phyloP scores from a whole-genome alignment of 2,329 filamentous ascomycete genomes.

The Aspergillus carbonarius region DNA sequence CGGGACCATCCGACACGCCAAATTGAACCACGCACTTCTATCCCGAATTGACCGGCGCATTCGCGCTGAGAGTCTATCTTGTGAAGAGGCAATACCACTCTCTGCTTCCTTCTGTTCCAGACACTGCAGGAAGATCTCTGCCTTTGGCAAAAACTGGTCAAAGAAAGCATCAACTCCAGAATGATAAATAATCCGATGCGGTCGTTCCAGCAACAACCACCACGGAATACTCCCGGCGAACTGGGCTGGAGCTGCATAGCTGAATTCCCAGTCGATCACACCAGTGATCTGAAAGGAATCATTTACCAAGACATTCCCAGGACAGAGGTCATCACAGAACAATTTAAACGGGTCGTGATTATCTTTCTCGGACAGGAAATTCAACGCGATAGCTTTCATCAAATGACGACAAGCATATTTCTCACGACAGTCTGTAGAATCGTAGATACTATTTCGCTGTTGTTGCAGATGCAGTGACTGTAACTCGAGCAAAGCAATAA shows the following conservation, averaged over 20 bases:
- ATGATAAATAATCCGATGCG: conserved; percentile 1
- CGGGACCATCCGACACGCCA: not conserved
- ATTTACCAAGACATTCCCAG: conserved; percentile 27
- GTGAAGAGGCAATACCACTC: not conserved
- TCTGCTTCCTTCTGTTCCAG: not conserved
- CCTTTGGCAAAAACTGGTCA: not conserved
- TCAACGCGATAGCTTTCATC: conserved; percentile 3
- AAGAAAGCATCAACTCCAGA: not conserved
- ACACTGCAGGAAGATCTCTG: not conserved
- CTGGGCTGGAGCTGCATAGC: conserved; percentile 21
- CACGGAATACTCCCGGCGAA: conserved; percentile 20
- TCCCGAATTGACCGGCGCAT: conserved; percentile 3
- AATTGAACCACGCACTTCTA: conserved; percentile 8
- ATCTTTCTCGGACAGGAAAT: not conserved
- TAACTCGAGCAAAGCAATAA: conserved; percentile 1
- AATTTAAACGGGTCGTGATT: conserved; percentile 22
- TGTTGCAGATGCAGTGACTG: not conserved
- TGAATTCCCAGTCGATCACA: conserved; percentile 33
- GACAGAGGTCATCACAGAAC: conserved; percentile 29
- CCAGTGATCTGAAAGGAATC: conserved; percentile 18
- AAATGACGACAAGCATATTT: conserved; percentile 10
- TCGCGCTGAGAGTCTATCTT: not conserved
- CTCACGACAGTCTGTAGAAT: conserved; percentile 6
- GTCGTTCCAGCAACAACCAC: conserved; percentile 12
- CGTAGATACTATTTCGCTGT: conserved; percentile 10